Base-by-base conservation (phyloP, 352 stramenopile species). In the Hyphochytrium catenoides region DNA sequence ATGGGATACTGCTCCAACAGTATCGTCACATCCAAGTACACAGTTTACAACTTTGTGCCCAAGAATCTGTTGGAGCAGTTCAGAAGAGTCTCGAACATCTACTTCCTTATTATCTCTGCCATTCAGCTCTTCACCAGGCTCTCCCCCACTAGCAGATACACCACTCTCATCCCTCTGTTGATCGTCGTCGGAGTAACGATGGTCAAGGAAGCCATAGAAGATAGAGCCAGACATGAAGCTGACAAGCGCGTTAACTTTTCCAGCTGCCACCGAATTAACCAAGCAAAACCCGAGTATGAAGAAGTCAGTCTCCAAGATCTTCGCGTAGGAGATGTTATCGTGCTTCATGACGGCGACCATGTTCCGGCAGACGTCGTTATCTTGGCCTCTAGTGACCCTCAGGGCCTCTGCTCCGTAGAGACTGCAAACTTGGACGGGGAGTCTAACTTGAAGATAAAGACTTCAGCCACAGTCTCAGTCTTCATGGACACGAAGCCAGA, bases 41-140 rank as follows among this genome's bases (percentile, higher is more conserved):
- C 82, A 8, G 8, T 85, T 2, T 35, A 92, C 19, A 93, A 74
- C 23, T 97, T 96, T 46, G 43, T 96, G 21, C 84, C 88, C 28
- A 74, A 93, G 62, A 85, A 79, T 28, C 68, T 94, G 31, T 73
- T 85, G 22, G 78, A 95, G 46, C 86, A 96, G 57, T 95, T 96
- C 55, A 72, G 83, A 21, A 66, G 79, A 23, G 71, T 94, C 43
- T 84, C 78, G 5, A 96, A 96, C 45, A 74, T 95, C 40, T 95
- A 95, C 56, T 96, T 96, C 41, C 55, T 95, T 16, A 59, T 90
- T 46, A 89, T 96, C 30, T 91, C 81, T 5, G 44, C 87, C 18
- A 63, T 96, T 24, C 91, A 95, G 59, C 54, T 91, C 6, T 62
- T 79, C 18, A 91, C 81, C 14, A 57, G 75, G 19, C 41, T 84